These are phyloP conservation scores for Scenedesmus sp. DNA, from an alignment of 163 green algal species.

Conservation along the genomic window DNA sequence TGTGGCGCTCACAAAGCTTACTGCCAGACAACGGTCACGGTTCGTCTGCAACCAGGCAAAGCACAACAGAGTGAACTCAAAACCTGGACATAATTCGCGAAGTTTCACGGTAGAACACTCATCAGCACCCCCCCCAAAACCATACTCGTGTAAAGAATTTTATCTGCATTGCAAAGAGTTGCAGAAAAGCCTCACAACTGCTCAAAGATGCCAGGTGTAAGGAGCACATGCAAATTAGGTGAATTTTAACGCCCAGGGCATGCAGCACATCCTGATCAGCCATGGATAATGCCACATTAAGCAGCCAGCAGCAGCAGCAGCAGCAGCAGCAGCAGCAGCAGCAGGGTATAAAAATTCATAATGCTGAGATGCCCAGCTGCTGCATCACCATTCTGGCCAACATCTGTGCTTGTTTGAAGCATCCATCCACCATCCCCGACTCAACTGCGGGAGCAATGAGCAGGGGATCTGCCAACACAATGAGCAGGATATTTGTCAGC, in stretches of 20 bases:
- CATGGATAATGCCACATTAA: neutral
- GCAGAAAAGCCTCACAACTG: no score
- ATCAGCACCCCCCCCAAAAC: no score
- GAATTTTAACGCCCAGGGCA: no score
- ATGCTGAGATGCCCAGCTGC: neutral
- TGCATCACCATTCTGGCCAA: neutral
- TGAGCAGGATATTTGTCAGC: neutral
- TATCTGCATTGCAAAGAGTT: no score
- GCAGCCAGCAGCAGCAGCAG: neutral
- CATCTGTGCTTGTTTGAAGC: neutral
- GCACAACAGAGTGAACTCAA: no score
- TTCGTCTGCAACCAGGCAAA: no score
- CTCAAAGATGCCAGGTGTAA: no score
- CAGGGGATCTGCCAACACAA: neutral
- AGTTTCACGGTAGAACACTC: no score
- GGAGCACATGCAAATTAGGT: no score
- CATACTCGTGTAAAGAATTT: no score
- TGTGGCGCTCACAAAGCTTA: neutral
- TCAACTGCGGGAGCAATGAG: neutral
- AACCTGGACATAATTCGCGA: no score
- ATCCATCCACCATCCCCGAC: neutral
- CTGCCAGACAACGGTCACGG: neutral
- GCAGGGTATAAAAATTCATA: neutral
- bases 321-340: neutral
- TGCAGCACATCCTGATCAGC: neutral